These are phyloP conservation scores for Acer negundo DNA, from an alignment of 345 rosid species.

Conservation along the genomic window DNA sequence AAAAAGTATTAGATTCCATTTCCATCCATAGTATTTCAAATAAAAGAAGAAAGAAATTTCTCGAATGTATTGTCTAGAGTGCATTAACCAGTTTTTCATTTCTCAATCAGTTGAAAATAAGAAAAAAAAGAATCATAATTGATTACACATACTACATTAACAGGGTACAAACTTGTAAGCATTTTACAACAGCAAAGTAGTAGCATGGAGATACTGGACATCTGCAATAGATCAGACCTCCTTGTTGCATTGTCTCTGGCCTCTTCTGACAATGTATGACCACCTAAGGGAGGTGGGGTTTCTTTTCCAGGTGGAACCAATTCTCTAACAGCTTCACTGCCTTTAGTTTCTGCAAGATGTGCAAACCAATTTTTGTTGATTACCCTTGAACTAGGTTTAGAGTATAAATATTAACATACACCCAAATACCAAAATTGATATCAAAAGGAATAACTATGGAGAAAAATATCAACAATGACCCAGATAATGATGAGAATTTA, in stretches of 20 bases:
- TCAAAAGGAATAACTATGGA: no score
- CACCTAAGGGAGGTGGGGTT: slow-evolving; percentile 69
- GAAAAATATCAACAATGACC: no score
- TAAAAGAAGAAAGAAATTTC: slow-evolving; percentile 1
- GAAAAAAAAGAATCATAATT: background rate
- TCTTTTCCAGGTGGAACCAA: slow-evolving; percentile 75
- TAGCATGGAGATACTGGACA: slow-evolving; percentile 52
- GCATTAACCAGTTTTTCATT: background rate
- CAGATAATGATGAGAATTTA: no score
- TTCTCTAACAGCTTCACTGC: slow-evolving; percentile 56
- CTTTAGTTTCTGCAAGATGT: slow-evolving; percentile 55
- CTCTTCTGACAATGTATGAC: slow-evolving; percentile 40
- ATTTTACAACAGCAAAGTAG: slow-evolving; percentile 63
- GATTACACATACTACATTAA: slow-evolving; percentile 52
- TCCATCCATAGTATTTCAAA: background rate
- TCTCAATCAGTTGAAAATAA: slow-evolving; percentile 2
- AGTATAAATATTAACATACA: background rate
- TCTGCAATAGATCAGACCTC: slow-evolving; percentile 48
- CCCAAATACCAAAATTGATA: background rate
- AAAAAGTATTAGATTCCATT: slow-evolving; percentile 12
- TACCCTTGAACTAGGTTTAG: background rate
- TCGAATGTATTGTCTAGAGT: background rate
- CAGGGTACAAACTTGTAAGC: slow-evolving; percentile 68
- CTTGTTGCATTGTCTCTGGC: slow-evolving; percentile 37
- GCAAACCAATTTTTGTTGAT: background rate